phyloP scores from a whole-genome alignment of 768 basidiomycete genomes.

The Pleurotus salmoneostramineus region DNA sequence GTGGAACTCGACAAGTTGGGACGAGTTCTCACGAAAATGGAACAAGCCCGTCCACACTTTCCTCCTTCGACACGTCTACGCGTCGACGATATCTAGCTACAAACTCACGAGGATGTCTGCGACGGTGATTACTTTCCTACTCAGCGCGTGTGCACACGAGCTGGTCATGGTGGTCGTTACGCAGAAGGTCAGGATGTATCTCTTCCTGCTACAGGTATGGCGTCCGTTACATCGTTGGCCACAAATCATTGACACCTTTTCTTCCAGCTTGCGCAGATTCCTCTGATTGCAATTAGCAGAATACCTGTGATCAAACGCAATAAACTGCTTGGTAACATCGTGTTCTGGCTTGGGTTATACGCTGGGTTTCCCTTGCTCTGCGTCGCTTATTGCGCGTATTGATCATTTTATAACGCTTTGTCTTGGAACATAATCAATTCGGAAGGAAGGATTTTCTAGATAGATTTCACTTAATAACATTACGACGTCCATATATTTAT shows the following conservation, averaged over 20 bases:
- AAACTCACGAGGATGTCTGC: slow-evolving; percentile 74
- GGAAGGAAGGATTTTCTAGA: too few relatives aligned
- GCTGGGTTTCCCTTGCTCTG: slow-evolving; percentile 92
- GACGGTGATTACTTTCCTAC: slow-evolving; percentile 88
- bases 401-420: too few relatives aligned
- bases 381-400: slow-evolving; percentile 56
- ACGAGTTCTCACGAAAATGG: slow-evolving; percentile 98
- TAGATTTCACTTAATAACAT: too few relatives aligned
- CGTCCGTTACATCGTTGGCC: not conserved
- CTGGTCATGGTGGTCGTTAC: slow-evolving; percentile 96
- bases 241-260: not conserved
- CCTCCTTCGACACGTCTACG: slow-evolving; percentile 93
- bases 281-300: slow-evolving; percentile 80
- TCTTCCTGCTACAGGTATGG: slow-evolving; percentile 71
- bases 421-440: too few relatives aligned
- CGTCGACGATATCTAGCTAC: slow-evolving; percentile 78
- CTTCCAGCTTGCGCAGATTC: slow-evolving; percentile 80
- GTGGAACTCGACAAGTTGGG: slow-evolving; percentile 98
- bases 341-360: slow-evolving; percentile 93
- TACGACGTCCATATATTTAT: too few relatives aligned
- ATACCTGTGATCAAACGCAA: slow-evolving; percentile 76
- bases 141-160: slow-evolving; percentile 90
- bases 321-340: slow-evolving; percentile 74
- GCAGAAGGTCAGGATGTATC: slow-evolving; percentile 86
- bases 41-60: slow-evolving; percentile 96